These are phyloP conservation scores for Tanacetum coccineum DNA, from an alignment of 129 eudicot species.

Conservation along the genomic window DNA sequence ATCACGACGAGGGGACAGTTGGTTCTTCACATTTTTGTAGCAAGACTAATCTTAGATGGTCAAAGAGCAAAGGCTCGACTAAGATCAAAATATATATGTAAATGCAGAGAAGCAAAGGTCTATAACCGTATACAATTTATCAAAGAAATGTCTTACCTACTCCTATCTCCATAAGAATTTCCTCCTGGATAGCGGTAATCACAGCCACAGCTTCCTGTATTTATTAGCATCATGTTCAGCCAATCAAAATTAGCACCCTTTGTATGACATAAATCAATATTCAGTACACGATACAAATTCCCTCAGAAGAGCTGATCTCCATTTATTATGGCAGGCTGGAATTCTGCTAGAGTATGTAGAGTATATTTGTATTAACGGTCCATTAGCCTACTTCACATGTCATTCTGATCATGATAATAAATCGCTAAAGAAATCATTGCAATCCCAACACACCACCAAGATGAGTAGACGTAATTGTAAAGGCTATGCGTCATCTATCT, in stretches of 20 bases:
- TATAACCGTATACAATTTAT: too few species aligned
- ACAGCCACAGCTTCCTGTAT: conserved; percentile 94
- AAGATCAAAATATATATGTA: background rate
- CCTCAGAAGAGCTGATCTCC: background rate
- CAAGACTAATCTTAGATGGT: background rate
- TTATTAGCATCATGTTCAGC: background rate
- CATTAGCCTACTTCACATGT: background rate
- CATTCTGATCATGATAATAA: background rate
- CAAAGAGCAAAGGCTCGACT: background rate
- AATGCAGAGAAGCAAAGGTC: too few species aligned
- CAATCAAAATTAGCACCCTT: background rate
- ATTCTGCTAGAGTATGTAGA: background rate
- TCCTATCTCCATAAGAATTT: conserved; percentile 81
- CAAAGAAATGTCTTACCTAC: conserved; percentile 45
- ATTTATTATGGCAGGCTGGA: background rate
- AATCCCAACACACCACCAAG: too few species aligned
- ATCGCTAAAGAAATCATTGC: background rate
- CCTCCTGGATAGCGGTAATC: conserved; percentile 84
- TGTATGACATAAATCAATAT: background rate
- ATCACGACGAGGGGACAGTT: too few species aligned
- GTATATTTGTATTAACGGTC: background rate
- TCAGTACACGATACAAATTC: too few species aligned
- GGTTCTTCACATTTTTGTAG: too few species aligned
- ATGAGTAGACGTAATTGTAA: too few species aligned
- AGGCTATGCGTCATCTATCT: too few species aligned